A percentile compares a stretch with the other conserved stretches of the same genome.
Evolutionary conservation across 208 protist species (phyloP).

Genomic region (Polymyxa betae): DNA sequence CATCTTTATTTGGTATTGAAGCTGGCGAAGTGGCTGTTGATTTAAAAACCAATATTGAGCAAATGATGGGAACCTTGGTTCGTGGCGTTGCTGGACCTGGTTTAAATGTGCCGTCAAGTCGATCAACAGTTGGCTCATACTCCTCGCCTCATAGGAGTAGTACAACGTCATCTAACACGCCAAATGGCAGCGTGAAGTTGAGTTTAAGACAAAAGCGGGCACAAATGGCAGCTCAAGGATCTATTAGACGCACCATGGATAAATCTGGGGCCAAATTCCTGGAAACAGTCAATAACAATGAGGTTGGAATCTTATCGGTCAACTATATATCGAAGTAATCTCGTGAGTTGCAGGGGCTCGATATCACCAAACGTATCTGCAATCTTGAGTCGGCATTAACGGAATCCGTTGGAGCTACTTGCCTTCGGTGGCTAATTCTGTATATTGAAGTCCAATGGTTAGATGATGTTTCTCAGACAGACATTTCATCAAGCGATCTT

Average conservation of each 20-base stretch:
- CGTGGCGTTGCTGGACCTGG: background rate
- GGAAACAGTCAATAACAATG: background rate
- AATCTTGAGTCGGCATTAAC: background rate
- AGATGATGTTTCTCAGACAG: background rate
- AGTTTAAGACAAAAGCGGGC: slow-evolving; percentile 50
- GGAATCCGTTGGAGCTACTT: background rate
- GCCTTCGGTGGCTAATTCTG: background rate
- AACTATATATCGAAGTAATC: background rate
- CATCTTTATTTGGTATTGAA: slow-evolving; percentile 17
- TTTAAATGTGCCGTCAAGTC: background rate
- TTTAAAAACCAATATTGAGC: slow-evolving; percentile 1
- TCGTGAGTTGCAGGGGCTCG: background rate
- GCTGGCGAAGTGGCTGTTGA: background rate
- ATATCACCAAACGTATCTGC: background rate
- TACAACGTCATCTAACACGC: background rate
- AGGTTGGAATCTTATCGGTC: background rate
- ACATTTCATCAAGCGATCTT: background rate
- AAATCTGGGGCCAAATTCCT: background rate
- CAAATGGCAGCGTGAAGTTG: slow-evolving; percentile 32
- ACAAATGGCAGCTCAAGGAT: background rate
- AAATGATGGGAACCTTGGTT: background rate
- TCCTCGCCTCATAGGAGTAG: background rate
- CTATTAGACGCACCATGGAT: background rate
- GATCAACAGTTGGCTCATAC: background rate
- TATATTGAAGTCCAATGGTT: background rate